Evolutionary conservation across 768 basidiomycete species (phyloP).

Genomic region (Suillus hirtellus): DNA sequence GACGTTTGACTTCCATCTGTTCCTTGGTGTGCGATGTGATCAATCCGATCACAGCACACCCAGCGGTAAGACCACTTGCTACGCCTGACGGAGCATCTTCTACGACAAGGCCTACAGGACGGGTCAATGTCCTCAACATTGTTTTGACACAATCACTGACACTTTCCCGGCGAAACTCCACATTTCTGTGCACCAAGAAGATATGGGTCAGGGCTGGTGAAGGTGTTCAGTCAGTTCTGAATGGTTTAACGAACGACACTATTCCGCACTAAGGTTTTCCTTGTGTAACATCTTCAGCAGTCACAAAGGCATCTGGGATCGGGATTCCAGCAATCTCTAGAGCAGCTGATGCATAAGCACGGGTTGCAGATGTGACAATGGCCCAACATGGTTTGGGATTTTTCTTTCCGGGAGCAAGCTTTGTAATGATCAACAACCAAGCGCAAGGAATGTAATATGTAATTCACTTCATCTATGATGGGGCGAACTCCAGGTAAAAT

Average conservation of each 20-base stretch:
- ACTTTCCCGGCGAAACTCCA: constrained; percentile 61
- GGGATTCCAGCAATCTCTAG: constrained; percentile 65
- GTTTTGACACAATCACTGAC: constrained; percentile 36
- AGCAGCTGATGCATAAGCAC: constrained; percentile 70
- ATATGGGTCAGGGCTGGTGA: constrained; percentile 81
- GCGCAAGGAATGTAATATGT: constrained; percentile 21
- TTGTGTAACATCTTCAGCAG: constrained; percentile 76
- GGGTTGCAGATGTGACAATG: constrained; percentile 86
- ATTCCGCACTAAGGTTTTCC: constrained; percentile 74
- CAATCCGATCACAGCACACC: constrained; percentile 81
- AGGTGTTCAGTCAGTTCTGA: constrained; percentile 7
- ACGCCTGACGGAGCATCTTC: constrained; percentile 92
- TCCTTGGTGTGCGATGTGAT: constrained; percentile 77
- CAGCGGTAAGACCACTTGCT: constrained; percentile 75
- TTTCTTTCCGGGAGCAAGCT: constrained; percentile 31
- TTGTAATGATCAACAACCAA: constrained; percentile 19
- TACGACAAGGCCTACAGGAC: constrained; percentile 68
- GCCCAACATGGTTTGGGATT: constrained; percentile 73
- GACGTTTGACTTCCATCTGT: constrained; percentile 60
- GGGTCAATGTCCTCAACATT: constrained; percentile 22
- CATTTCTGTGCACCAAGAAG: constrained; percentile 78
- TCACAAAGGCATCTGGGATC: constrained; percentile 73
- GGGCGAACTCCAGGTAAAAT: constrained; percentile 69
- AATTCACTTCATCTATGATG: constrained; percentile 55
- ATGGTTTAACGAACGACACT: not conserved